phyloP scores from a whole-genome alignment of 2,329 filamentous ascomycete species.

The Pyrenochaeta sp. region DNA sequence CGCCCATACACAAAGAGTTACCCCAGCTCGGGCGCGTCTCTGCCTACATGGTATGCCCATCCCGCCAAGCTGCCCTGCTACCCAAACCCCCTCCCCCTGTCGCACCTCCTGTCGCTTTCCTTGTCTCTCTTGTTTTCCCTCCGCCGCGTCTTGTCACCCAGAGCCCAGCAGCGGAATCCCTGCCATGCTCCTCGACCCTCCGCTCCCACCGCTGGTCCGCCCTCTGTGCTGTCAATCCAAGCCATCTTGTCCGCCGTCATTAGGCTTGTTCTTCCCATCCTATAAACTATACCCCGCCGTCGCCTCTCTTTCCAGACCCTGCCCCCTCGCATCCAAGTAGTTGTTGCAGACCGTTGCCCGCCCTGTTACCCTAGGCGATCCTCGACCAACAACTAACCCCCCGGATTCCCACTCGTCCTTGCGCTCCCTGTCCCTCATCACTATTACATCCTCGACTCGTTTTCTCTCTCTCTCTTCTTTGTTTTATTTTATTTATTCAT shows the following conservation, averaged over 20 bases:
- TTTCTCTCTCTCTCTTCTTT: conserved; percentile 13
- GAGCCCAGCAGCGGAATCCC: conserved; percentile 42
- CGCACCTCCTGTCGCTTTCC: conserved; percentile 34
- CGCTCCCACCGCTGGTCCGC: conserved; percentile 41
- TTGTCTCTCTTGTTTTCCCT: conserved; percentile 30
- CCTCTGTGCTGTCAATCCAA: conserved; percentile 43
- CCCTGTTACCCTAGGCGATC: conserved; percentile 31
- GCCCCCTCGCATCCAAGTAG: conserved; percentile 41
- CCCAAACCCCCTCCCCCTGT: conserved; percentile 39
- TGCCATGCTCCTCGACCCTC: conserved; percentile 35
- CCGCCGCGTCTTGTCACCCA: conserved; percentile 41
- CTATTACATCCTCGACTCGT: conserved; percentile 6
- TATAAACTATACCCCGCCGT: conserved; percentile 47
- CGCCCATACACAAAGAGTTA: conserved; percentile 40
- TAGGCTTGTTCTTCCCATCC: conserved; percentile 42
- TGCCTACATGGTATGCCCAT: conserved; percentile 55
- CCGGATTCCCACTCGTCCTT: conserved; percentile 27
- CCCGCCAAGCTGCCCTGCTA: conserved; percentile 49
- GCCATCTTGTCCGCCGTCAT: conserved; percentile 26
- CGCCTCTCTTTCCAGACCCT: conserved; percentile 44
- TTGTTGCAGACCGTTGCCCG: conserved; percentile 31
- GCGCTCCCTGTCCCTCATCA: conserved; percentile 25
- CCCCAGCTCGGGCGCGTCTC: conserved; percentile 47
- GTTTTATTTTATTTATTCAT: conserved; percentile 22
- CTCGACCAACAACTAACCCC: conserved; percentile 28